These are phyloP conservation scores for Aspergillus carlsbadensis DNA, from an alignment of 495 filamentous ascomycete genomes.

Conservation along the genomic window DNA sequence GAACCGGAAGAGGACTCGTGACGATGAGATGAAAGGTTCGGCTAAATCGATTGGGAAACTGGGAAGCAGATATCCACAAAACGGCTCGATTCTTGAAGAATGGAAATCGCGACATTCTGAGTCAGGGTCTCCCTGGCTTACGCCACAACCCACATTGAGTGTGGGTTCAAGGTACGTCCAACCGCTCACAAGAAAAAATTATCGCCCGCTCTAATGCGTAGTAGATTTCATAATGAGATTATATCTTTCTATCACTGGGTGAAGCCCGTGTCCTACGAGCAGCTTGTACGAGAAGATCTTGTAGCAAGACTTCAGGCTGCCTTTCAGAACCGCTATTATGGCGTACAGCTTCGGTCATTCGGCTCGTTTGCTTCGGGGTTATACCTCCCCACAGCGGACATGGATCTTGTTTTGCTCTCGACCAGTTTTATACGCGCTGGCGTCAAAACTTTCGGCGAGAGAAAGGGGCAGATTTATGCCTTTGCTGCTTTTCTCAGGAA, in stretches of 20 bases:
- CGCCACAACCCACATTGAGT: slow-evolving; percentile 27
- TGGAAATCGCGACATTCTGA: slow-evolving; percentile 54
- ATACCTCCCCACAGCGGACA: slow-evolving; percentile 88
- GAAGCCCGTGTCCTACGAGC: slow-evolving; percentile 72
- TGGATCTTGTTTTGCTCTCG: slow-evolving; percentile 88
- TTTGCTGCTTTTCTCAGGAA: slow-evolving; percentile 53
- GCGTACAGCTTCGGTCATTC: slow-evolving; percentile 67
- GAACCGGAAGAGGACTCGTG: slow-evolving; percentile 67
- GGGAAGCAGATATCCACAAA: slow-evolving; percentile 34
- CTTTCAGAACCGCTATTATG: slow-evolving; percentile 50
- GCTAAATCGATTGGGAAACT: slow-evolving; percentile 46
- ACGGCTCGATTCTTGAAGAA: slow-evolving; percentile 51
- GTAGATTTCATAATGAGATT: slow-evolving; percentile 77
- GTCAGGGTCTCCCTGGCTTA: slow-evolving; percentile 62
- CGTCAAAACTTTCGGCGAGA: slow-evolving; percentile 41
- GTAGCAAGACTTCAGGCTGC: slow-evolving; percentile 58
- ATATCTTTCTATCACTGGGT: slow-evolving; percentile 85
- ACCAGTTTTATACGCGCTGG: slow-evolving; percentile 50
- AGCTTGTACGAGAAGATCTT: slow-evolving; percentile 69
- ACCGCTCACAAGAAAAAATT: neutral
- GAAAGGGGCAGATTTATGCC: slow-evolving; percentile 44
- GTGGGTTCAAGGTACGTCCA: slow-evolving; percentile 32
- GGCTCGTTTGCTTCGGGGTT: slow-evolving; percentile 89
- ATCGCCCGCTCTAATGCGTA: neutral
- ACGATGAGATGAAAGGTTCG: slow-evolving; percentile 61